These are phyloP conservation scores for Kodamaea restingae DNA, from an alignment of 805 yeast genomes.

Conservation along the genomic window DNA sequence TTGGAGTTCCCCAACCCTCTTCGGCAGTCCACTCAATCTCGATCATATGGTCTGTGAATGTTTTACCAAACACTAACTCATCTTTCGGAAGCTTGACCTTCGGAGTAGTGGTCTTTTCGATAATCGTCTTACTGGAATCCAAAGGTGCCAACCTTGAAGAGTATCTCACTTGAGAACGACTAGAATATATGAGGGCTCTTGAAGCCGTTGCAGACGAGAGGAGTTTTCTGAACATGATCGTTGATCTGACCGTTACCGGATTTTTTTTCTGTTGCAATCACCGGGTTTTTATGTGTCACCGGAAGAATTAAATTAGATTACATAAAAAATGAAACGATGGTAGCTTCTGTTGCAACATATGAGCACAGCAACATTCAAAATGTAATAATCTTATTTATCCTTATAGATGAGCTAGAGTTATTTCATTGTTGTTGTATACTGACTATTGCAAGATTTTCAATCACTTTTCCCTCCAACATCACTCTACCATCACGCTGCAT, in stretches of 20 bases:
- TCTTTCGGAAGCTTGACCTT: conserved; percentile 35
- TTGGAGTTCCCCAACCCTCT: conserved; percentile 86
- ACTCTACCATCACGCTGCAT: conserved; percentile 21
- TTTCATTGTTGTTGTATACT: no score
- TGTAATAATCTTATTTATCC: no score
- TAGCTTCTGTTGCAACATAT: no score
- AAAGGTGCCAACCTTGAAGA: conserved; percentile 20
- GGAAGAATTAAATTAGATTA: no score
- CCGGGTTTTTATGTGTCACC: no score
- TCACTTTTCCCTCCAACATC: conserved; percentile 22
- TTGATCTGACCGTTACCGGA: conserved; percentile 7
- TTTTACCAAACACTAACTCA: conserved; percentile 40
- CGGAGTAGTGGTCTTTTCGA: conserved; percentile 36
- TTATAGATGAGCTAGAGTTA: neutral
- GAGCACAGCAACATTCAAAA: no score
- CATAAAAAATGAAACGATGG: no score
- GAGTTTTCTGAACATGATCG: conserved; percentile 7
- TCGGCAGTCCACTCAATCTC: conserved; percentile 75
- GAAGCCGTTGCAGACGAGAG: neutral
- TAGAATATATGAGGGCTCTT: neutral
- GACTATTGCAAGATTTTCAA: conserved; percentile 28
- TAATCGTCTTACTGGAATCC: conserved; percentile 36
- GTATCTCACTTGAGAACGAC: conserved; percentile 6
- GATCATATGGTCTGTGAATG: conserved; percentile 87
- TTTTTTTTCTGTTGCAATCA: neutral